Evolutionary conservation across 768 basidiomycete genomes (phyloP).

Genomic region (Lactarius vividus): DNA sequence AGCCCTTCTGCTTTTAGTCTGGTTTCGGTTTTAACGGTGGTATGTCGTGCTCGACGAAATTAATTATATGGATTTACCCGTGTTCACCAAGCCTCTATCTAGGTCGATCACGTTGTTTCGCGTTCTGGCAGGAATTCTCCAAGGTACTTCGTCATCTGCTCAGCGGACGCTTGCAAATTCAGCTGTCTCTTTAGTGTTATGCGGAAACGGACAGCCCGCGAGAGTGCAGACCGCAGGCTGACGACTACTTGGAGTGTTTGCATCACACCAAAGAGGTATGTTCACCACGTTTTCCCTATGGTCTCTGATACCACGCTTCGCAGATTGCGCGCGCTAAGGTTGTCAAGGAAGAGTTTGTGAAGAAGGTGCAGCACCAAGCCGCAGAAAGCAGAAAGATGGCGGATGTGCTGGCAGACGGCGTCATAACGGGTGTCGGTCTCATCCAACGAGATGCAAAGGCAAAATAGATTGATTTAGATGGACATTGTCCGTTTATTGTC

Average conservation of each 20-base stretch:
- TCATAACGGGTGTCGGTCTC: conserved; percentile 71
- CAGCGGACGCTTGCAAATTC: not conserved
- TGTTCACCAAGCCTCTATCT: conserved; percentile 34
- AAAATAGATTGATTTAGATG: conserved; percentile 10
- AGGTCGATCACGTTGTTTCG: conserved; percentile 87
- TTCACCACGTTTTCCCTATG: conserved; percentile 10
- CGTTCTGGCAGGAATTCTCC: conserved; percentile 89
- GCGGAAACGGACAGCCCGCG: conserved; percentile 70
- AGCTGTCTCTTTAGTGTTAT: conserved; percentile 62
- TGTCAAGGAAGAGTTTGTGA: conserved; percentile 69
- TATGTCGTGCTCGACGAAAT: conserved; percentile 30
- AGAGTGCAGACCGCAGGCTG: conserved; percentile 66
- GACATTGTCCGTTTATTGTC: not conserved
- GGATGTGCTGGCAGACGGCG: conserved; percentile 69
- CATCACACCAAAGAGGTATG: conserved; percentile 86
- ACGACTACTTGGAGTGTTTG: conserved; percentile 91
- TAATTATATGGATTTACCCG: not conserved
- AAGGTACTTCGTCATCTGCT: conserved; percentile 43
- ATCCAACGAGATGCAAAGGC: conserved; percentile 49
- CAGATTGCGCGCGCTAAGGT: conserved; percentile 66
- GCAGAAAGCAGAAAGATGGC: conserved; percentile 70
- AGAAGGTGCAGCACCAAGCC: conserved; percentile 60
- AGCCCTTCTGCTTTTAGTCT: conserved; percentile 41
- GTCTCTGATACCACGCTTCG: not conserved
- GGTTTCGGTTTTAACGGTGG: conserved; percentile 66